Evolutionary conservation across 805 yeast genomes (phyloP).

Genomic region (Ogataea pini): DNA sequence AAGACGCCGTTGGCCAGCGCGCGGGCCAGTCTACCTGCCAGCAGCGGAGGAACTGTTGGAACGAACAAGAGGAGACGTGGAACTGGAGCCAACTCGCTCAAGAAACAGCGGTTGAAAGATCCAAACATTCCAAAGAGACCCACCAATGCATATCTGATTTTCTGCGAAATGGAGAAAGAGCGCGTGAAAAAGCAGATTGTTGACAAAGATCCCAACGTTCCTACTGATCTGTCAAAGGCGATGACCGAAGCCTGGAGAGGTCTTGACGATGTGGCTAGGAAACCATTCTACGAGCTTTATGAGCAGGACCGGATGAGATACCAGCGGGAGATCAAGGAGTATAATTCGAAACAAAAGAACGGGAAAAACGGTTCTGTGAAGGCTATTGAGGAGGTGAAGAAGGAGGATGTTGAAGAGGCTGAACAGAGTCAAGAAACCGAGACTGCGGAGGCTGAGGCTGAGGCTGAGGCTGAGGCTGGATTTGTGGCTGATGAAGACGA

Average conservation of each 20-base stretch:
- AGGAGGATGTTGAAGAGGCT: slow-evolving; percentile 6
- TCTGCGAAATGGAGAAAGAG: slow-evolving; percentile 85
- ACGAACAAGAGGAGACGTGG: slow-evolving; percentile 31
- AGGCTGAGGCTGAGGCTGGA: slow-evolving; percentile 7
- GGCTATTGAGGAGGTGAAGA: slow-evolving; percentile 8
- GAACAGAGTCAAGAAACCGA: slow-evolving; percentile 13
- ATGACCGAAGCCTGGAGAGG: slow-evolving; percentile 86
- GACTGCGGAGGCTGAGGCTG: slow-evolving; percentile 7
- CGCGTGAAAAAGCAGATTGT: slow-evolving; percentile 60
- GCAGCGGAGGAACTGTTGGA: slow-evolving; percentile 22
- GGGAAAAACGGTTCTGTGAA: slow-evolving; percentile 12
- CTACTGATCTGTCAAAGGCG: slow-evolving; percentile 69
- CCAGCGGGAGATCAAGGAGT: slow-evolving; percentile 63
- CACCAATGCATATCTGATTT: slow-evolving; percentile 83
- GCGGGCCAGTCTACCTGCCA: slow-evolving; percentile 16
- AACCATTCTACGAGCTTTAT: slow-evolving; percentile 71
- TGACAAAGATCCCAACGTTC: slow-evolving; percentile 49
- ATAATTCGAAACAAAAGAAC: slow-evolving; percentile 30
- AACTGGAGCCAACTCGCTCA: slow-evolving; percentile 32
- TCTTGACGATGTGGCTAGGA: slow-evolving; percentile 65
- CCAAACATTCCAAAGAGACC: slow-evolving; percentile 89
- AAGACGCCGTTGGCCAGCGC: slow-evolving; percentile 30
- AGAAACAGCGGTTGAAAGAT: slow-evolving; percentile 53
- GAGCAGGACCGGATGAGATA: slow-evolving; percentile 80
- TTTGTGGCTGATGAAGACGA: slow-evolving; percentile 11